Evolutionary conservation across 345 rosid species (phyloP).

Genomic region (Gynandropsis gynandra): DNA sequence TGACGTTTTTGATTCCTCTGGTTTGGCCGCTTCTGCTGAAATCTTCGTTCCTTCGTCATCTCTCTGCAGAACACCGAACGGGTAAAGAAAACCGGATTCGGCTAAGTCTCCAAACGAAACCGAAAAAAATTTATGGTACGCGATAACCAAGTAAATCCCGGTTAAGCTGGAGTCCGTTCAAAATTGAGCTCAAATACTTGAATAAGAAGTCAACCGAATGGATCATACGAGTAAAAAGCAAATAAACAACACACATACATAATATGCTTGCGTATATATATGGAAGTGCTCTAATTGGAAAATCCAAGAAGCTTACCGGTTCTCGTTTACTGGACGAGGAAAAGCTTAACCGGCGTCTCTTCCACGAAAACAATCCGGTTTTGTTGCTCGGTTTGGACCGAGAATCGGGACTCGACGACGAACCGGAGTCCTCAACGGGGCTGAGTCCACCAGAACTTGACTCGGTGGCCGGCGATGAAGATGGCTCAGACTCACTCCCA

Average conservation of each 20-base stretch:
- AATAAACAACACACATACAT: too few species aligned
- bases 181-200: background rate
- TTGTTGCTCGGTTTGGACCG: constrained; percentile 21
- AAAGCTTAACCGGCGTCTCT: constrained; percentile 32
- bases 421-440: constrained; percentile 13
- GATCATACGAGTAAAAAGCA: too few species aligned
- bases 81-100: constrained; percentile 4
- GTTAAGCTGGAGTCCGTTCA: background rate
- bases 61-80: background rate
- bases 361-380: constrained; percentile 31
- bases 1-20: constrained; percentile 13
- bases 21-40: constrained; percentile 8
- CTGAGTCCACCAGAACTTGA: constrained; percentile 17
- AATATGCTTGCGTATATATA: too few species aligned
- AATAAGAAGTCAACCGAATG: too few species aligned
- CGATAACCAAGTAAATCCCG: background rate
- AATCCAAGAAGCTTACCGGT: constrained; percentile 11
- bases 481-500: background rate
- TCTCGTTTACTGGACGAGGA: constrained; percentile 24
- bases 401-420: constrained; percentile 14
- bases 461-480: constrained; percentile 15
- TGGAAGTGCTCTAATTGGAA: too few species aligned
- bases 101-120: background rate
- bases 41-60: constrained; percentile 15
- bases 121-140: background rate